Evolutionary conservation across 2,329 filamentous ascomycete species (phyloP), one percentile per base, ranked within the genome.

Genomic region (Hymenoscyphus scutula): DNA sequence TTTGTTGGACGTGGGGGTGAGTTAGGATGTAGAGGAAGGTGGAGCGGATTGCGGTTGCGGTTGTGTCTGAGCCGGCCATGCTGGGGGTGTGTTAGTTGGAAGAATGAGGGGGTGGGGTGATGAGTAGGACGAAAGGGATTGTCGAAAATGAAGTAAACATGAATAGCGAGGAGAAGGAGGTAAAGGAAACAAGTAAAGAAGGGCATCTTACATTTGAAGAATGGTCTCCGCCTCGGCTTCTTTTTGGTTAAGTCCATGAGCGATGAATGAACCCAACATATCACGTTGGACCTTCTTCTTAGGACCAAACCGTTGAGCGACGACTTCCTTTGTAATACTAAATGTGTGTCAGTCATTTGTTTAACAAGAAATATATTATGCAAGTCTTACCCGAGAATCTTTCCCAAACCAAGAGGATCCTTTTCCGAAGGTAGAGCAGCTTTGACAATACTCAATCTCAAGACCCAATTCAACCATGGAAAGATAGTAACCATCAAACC

Each of bases 41-140:
- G 53, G 78, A 75, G 2, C 84, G 79, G 17, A 87, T 78, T 1
- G 79, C 79, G 0, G 81, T 82, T 0, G 84, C 82, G 0, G 83
- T 84, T 1, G 82, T 84, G 63, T 86, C 84, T 0, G 82, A 82
- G 5, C 84, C 84, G 2, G 83, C 84, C 5, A 84, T 75, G 53
- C 61, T 60, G 34, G 19, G 41, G 41, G 27, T 7, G 15, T 38
- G 23, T 45, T 27, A 58, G 45, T 3, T 37, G 11, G 23, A 19
- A 1, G 5, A 37, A 23, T 53, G 25, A 23, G 11, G 11, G n/a
- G 34, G 32, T n/a, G n/a, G n/a, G 17, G n/a, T 45, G 1, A 19
- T 45, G 38, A 45, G 38, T 6, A 23, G 11, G 3, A 48, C 3
- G 23, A 10, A 7, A 7, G 41, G n/a, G 15, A 41, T 41, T 19